These are phyloP conservation scores for Biscutella laevigata DNA, from an alignment of 441 rosid species.

Conservation along the genomic window DNA sequence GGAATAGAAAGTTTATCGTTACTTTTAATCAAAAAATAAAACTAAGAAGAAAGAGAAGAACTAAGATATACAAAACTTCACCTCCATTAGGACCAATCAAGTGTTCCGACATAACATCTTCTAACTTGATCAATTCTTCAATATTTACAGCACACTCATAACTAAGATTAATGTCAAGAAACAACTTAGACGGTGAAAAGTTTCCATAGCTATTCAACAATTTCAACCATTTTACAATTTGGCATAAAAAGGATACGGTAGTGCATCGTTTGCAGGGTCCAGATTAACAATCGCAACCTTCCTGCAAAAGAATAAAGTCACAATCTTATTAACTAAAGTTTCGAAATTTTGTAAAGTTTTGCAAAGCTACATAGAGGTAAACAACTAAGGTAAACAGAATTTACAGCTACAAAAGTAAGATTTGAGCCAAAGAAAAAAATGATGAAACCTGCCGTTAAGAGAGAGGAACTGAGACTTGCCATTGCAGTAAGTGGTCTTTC, in stretches of 20 bases:
- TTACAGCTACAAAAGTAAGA: background rate
- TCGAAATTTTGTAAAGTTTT: background rate
- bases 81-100: constrained; percentile 97
- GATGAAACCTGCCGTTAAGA: constrained; percentile 62
- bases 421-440: background rate
- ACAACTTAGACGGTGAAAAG: background rate
- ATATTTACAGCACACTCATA: constrained; percentile 82
- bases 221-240: background rate
- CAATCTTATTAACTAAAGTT: background rate
- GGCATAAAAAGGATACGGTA: constrained; percentile 62
- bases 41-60: background rate
- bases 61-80: background rate
- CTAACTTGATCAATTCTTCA: constrained; percentile 71
- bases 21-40: background rate
- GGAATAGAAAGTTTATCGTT: background rate
- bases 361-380: background rate
- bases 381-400: background rate
- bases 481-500: constrained; percentile 92
- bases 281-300: constrained; percentile 84
- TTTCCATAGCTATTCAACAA: background rate
- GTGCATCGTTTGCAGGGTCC: constrained; percentile 86
- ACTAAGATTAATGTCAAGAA: constrained; percentile 43
- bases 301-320: constrained; percentile 35
- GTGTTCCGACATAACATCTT: constrained; percentile 73
- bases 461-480: constrained; percentile 94